phyloP scores from a whole-genome alignment of 2,329 filamentous ascomycete species.

The Claviceps maximensis region DNA sequence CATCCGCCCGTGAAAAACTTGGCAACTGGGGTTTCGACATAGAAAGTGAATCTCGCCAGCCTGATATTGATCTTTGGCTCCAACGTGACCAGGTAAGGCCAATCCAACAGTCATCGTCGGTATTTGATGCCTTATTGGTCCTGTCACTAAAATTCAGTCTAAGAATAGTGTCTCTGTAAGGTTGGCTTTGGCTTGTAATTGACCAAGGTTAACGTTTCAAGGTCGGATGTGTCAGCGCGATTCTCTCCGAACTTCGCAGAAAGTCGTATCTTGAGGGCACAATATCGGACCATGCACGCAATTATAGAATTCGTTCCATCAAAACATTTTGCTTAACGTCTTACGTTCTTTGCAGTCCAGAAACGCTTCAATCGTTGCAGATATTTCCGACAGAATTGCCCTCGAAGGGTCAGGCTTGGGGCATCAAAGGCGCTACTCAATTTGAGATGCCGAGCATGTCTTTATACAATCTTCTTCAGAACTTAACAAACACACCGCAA shows the following conservation, averaged over 20 bases:
- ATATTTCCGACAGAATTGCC: slow-evolving; percentile 74
- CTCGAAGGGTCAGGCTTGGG: slow-evolving; percentile 67
- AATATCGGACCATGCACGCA: neutral
- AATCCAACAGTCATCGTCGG: neutral
- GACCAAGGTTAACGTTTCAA: slow-evolving; percentile 16
- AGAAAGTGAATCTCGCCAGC: neutral
- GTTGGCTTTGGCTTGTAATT: neutral
- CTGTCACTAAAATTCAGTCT: slow-evolving; percentile 41
- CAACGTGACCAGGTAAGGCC: neutral
- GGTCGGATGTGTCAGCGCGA: slow-evolving; percentile 75
- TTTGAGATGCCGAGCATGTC: slow-evolving; percentile 71
- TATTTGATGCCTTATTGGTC: neutral
- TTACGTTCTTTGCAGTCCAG: slow-evolving; percentile 65
- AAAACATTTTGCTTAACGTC: slow-evolving; percentile 55
- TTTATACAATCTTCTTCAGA: slow-evolving; percentile 69
- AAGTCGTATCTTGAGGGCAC: slow-evolving; percentile 28
- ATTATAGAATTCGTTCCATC: neutral
- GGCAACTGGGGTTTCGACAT: neutral
- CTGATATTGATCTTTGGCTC: neutral
- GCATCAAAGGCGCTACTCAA: slow-evolving; percentile 27
- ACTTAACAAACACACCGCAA: slow-evolving; percentile 63
- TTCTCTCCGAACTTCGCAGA: slow-evolving; percentile 67
- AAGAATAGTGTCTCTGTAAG: slow-evolving; percentile 57
- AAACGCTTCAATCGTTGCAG: slow-evolving; percentile 72
- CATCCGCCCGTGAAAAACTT: slow-evolving; percentile 1